Conservation (phyloP, 345 rosid species). For the Aethionema arabicum region DNA sequence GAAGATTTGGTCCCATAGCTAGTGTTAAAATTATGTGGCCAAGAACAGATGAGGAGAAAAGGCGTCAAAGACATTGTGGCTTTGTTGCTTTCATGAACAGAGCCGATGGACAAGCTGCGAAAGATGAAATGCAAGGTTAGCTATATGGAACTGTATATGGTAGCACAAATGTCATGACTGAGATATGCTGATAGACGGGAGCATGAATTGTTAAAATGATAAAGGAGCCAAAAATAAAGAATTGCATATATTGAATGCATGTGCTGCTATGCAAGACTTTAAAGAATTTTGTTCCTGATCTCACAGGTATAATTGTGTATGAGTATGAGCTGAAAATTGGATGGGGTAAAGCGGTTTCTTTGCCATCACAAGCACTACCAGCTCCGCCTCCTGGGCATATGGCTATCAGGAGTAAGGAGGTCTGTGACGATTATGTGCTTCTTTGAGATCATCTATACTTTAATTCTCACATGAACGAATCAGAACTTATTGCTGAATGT, state of each 20-base stretch:
- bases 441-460: conserved; percentile 17
- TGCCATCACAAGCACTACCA: conserved; percentile 97
- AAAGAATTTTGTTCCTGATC: conserved; percentile 14
- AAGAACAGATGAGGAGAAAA: conserved; percentile 93
- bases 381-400: conserved; percentile 99
- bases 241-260: too few relatives aligned
- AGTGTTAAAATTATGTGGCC: conserved; percentile 99
- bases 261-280: conserved; percentile 22
- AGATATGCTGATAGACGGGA: conserved; percentile 23
- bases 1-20: conserved; percentile 99
- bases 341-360: conserved; percentile 99
- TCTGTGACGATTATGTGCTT: conserved; percentile 35
- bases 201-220: too few relatives aligned
- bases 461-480: background rate
- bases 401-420: conserved; percentile 99
- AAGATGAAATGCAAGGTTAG: conserved; percentile 99
- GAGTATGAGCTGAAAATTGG: conserved; percentile 98
- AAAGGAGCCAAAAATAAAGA: too few relatives aligned
- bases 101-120: conserved; percentile 98
- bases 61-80: conserved; percentile 94
- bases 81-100: conserved; percentile 98
- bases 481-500: conserved; percentile 6
- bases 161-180: background rate
- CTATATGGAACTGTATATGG: conserved; percentile 11
- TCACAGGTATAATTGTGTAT: conserved; percentile 83